Base-by-base conservation (phyloP, 495 filamentous ascomycete species). In the Penicillium flavigenum region DNA sequence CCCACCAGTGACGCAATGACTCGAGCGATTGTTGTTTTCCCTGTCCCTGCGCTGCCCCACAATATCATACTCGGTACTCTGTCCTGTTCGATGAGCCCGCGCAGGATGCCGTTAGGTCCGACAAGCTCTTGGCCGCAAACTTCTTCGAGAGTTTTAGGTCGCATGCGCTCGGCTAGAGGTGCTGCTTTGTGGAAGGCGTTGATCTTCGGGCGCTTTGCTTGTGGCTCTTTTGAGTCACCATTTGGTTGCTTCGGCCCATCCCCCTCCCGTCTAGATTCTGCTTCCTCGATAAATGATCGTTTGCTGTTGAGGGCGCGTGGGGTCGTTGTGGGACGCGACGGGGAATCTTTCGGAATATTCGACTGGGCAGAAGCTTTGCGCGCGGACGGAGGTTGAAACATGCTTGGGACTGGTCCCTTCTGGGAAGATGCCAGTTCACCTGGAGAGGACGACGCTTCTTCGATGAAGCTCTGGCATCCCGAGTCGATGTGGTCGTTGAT, bases 21-120 rank as follows among this genome's bases (percentile, higher is more conserved):
- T n/a, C 93, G 77, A 10, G 93, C 94, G 59, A 98, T 97, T 0
- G 94, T 98, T 2, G 94, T 98, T 74, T 98, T 98, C 29, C 94
- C 94, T 4, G 91, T 96, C 3, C 94, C 94, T 2, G 92, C 87
- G 10, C 83, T 81, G 17, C 94, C 94, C 94, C 94, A 98, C 10
- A 98, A 70, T 29, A 98, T 91, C 91, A 98, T 96, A 34, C 89
- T 93, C 0, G 94, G 93, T 19, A 98, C 86, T 2, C 87, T 77
- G 62, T 92, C 88, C 61, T 87, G 81, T 68, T 97, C 89, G 63
- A 98, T 93, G 41, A 98, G 77, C n/a, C 90, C 86, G 10, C 93
- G 88, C 9, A 98, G 80, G 9, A 97, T 84, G 3, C 94, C 94
- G 32, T 84, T 70, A 0, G 86, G 83, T 8, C 93, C 93, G 7